Percentiles rank a stretch among this genome's conserved stretches.
Conservation (phyloP, 2,329 filamentous ascomycete species). For the Neonectria hederae region DNA sequence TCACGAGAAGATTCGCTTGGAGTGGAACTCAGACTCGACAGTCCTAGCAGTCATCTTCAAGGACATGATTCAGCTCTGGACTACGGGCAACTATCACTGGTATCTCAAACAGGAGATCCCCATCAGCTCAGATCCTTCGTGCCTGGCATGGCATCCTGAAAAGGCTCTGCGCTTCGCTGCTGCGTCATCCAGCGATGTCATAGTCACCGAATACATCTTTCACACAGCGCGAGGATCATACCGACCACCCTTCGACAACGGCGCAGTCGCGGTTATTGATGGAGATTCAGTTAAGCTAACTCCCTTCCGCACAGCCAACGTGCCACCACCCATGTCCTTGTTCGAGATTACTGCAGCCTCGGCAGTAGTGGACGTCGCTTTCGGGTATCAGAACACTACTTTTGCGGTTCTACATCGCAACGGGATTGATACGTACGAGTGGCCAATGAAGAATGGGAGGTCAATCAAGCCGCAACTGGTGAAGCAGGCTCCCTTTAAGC, state of each 20-base stretch:
- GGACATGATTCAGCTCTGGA: conserved; percentile 90
- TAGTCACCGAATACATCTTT: conserved; percentile 74
- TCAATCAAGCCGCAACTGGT: conserved; percentile 55
- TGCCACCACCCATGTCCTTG: conserved; percentile 92
- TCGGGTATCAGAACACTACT: conserved; percentile 70
- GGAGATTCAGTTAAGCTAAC: conserved; percentile 84
- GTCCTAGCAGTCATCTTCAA: conserved; percentile 83
- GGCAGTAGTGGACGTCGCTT: conserved; percentile 77
- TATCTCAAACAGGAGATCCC: conserved; percentile 92
- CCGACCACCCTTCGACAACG: conserved; percentile 77
- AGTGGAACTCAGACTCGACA: conserved; percentile 93
- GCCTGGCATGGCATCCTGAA: conserved; percentile 84
- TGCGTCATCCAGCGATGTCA: conserved; percentile 59
- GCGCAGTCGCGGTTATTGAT: conserved; percentile 85
- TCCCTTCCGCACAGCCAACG: conserved; percentile 81
- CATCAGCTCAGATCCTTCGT: conserved; percentile 47
- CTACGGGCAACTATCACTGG: conserved; percentile 97
- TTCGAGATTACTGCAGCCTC: conserved; percentile 73
- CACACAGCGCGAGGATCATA: conserved; percentile 75
- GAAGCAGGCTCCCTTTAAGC: conserved; percentile 51
- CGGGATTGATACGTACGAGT: conserved; percentile 75
- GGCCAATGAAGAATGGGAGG: conserved; percentile 69
- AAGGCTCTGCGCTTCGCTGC: conserved; percentile 75
- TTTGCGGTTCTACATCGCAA: conserved; percentile 77
- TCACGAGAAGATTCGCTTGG: conserved; percentile 70